These are phyloP conservation scores for Scalesia atractyloides DNA, from an alignment of 129 eudicot species.

Conservation along the genomic window DNA sequence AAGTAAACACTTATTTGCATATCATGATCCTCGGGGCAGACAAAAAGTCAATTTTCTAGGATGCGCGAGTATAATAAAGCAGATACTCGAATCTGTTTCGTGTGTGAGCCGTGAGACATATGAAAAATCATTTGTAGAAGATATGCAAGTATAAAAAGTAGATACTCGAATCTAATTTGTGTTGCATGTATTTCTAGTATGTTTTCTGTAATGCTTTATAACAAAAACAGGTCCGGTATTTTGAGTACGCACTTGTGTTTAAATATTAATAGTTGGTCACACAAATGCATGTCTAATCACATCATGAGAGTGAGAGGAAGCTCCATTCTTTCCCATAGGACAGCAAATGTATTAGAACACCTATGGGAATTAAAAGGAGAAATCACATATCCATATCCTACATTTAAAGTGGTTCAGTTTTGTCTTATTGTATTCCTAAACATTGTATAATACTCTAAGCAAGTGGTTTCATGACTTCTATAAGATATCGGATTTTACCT, in stretches of 20 bases:
- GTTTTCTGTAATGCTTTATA: neutral
- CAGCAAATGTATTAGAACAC: constrained; percentile 6
- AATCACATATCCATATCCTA: neutral
- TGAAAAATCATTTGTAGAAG: neutral
- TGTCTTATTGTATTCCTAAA: constrained; percentile 14
- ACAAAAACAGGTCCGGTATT: neutral
- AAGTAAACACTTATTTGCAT: too few relatives aligned
- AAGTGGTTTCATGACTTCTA: neutral
- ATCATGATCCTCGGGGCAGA: too few relatives aligned
- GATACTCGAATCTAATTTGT: neutral
- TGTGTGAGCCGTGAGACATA: neutral
- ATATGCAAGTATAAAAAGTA: neutral
- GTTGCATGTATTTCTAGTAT: neutral
- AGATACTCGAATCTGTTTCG: neutral
- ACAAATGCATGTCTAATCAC: constrained; percentile 33
- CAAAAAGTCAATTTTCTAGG: too few relatives aligned
- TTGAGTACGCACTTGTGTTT: constrained; percentile 31
- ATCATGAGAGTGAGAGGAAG: constrained; percentile 12
- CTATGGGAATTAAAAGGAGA: neutral
- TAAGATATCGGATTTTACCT: neutral
- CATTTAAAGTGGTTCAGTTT: constrained; percentile 8
- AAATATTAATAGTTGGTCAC: constrained; percentile 18
- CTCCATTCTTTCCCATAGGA: neutral
- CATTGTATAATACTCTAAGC: neutral
- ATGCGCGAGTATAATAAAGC: too few relatives aligned